A percentile compares a stretch with the other conserved stretches of the same genome.
Evolutionary conservation across 805 yeast species (phyloP).

Genomic region (Wickerhamiella domercqiae): DNA sequence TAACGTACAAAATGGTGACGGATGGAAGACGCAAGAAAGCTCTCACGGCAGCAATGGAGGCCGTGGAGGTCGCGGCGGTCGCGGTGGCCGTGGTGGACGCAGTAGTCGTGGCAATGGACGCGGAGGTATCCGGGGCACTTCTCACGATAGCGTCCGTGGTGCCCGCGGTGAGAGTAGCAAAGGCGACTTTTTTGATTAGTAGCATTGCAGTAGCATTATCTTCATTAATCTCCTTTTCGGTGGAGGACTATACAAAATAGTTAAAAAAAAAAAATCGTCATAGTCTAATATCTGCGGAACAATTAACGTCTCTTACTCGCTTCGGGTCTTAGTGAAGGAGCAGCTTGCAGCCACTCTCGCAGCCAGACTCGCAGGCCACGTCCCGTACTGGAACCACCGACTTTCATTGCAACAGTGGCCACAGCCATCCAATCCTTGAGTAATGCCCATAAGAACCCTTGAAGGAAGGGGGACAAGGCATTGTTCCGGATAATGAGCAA

Average conservation of each 20-base stretch:
- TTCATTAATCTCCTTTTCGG: too few relatives aligned
- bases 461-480: constrained; percentile 22
- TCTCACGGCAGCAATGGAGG: neutral
- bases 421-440: constrained; percentile 15
- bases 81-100: neutral
- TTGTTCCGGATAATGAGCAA: constrained; percentile 23
- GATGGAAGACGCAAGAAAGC: neutral
- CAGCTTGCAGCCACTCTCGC: constrained; percentile 5
- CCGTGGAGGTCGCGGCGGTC: neutral
- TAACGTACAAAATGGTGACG: neutral
- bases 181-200: constrained; percentile 3
- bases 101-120: neutral
- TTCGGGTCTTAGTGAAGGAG: too few relatives aligned
- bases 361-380: constrained; percentile 8
- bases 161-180: neutral
- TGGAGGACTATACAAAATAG: too few relatives aligned
- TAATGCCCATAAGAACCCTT: constrained; percentile 25
- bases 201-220: too few relatives aligned
- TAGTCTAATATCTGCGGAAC: too few relatives aligned
- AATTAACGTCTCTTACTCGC: too few relatives aligned
- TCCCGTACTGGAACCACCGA: constrained; percentile 11
- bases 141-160: neutral
- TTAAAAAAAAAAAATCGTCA: too few relatives aligned
- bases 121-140: neutral
- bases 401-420: neutral